These are phyloP conservation scores for Hanseniaspora singularis DNA, from an alignment of 805 yeast species.

Conservation along the genomic window DNA sequence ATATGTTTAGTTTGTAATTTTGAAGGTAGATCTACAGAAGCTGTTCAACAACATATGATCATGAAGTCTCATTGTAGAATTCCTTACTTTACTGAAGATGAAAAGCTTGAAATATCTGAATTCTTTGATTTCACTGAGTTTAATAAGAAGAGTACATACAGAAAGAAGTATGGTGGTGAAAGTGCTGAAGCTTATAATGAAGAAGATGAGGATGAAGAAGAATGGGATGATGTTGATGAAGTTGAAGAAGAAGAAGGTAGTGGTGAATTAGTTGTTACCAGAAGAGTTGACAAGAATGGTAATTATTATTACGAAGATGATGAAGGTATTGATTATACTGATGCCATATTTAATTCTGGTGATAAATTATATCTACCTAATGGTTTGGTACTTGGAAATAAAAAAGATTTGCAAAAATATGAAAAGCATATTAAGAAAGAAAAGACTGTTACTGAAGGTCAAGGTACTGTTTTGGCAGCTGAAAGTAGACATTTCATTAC, in stretches of 20 bases:
- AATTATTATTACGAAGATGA: slow-evolving; percentile 13
- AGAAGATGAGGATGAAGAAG: slow-evolving; percentile 30
- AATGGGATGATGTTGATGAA: slow-evolving; percentile 31
- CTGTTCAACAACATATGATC: slow-evolving; percentile 83
- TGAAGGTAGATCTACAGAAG: slow-evolving; percentile 75
- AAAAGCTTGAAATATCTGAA: slow-evolving; percentile 76
- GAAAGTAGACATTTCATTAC: slow-evolving; percentile 47
- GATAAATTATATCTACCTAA: slow-evolving; percentile 68
- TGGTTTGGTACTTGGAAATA: slow-evolving; percentile 76
- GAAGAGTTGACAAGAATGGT: slow-evolving; percentile 14
- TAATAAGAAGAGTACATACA: slow-evolving; percentile 22
- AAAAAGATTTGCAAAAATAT: slow-evolving; percentile 59
- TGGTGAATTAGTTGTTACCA: slow-evolving; percentile 9
- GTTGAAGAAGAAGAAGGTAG: slow-evolving; percentile 22
- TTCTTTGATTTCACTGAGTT: slow-evolving; percentile 68
- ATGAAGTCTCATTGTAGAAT: slow-evolving; percentile 77
- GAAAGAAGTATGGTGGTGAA: slow-evolving; percentile 23
- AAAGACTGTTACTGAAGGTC: slow-evolving; percentile 53
- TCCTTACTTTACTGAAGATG: slow-evolving; percentile 78
- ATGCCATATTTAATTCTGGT: slow-evolving; percentile 44
- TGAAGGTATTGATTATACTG: slow-evolving; percentile 20
- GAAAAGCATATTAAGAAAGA: slow-evolving; percentile 66
- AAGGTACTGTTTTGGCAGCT: slow-evolving; percentile 75
- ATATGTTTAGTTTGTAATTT: slow-evolving; percentile 73
- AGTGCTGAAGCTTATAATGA: slow-evolving; percentile 31